These are phyloP conservation scores for Kwoniella sp. DNA, from an alignment of 768 basidiomycete genomes.

Conservation along the genomic window DNA sequence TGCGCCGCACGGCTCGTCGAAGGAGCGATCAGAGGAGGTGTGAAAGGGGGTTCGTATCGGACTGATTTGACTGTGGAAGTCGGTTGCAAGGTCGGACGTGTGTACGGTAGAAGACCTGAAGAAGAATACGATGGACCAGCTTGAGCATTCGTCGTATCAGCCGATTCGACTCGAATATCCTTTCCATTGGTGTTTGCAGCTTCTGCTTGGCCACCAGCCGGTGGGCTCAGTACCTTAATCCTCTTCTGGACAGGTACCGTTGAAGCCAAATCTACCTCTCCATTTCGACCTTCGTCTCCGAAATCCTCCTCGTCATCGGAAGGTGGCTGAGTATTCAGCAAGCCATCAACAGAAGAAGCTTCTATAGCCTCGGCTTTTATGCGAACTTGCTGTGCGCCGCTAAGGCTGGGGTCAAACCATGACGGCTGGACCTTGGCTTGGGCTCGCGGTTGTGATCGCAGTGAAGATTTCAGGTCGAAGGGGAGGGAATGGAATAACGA, in stretches of 20 bases:
- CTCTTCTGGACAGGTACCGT: not conserved
- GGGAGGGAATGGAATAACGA: conserved; percentile 49
- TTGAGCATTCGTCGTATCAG: not conserved
- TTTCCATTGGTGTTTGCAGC: not conserved
- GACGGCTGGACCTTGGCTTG: not conserved
- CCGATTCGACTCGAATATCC: not conserved
- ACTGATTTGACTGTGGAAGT: not conserved
- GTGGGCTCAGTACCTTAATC: not conserved
- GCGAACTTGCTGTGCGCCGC: conserved; percentile 6
- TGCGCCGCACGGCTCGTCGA: not conserved
- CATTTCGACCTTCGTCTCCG: conserved; percentile 7
- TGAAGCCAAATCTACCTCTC: not conserved
- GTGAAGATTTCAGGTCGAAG: conserved; percentile 33
- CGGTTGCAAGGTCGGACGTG: not conserved
- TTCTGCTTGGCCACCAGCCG: not conserved
- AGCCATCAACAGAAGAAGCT: not conserved
- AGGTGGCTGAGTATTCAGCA: conserved; percentile 20
- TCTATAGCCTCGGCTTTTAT: conserved; percentile 13
- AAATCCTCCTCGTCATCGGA: conserved; percentile 18
- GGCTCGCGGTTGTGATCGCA: conserved; percentile 29
- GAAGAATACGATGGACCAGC: not conserved
- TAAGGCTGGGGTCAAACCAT: conserved; percentile 3
- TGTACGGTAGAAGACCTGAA: not conserved
- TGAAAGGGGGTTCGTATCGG: not conserved
- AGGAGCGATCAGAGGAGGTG: not conserved